Base-by-base conservation (phyloP, 192 early-diverging fungal genomes). In the Entrophospora sp. region DNA sequence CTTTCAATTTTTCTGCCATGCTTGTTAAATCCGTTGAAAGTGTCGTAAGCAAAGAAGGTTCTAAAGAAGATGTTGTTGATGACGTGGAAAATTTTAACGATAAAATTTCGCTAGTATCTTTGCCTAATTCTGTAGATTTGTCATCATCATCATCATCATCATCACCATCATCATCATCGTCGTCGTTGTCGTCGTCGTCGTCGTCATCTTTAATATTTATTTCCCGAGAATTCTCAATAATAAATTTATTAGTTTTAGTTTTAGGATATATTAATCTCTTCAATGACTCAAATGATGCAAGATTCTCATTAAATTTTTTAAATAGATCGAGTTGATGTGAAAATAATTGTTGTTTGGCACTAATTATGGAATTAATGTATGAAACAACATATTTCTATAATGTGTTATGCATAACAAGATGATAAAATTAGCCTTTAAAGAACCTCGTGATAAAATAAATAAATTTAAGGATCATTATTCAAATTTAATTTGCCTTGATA, bases 351-450 rank as follows among this genome's bases (percentile, higher is more conserved):
- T 62, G 60, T 18, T 31, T 62, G n/a, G 60, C 60, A 31, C 20
- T 44, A 45, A 32, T 42, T 5, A 62, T 44, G 4, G 40, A 16
- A 7, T 38, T 45, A 28, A 62, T 20, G 20, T 20, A 16, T 30
- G 60, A 42, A 32, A 28, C 60, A 42, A 62, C 9, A 18, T 35
- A 62, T 62, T 44, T 62, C 60, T 62, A 62, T 31, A 45, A 12
- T n/a, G n/a, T n/a, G n/a, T n/a, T n/a, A n/a, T n/a, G n/a, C n/a
- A n/a, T n/a, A n/a, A n/a, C n/a, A n/a, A 31, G 43, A 61, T 3
- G 30, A 61, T 43, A 62, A n/a, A 25, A 32, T 45, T 44, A 61
- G n/a, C 9, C 16, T 27, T 43, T 30, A 30, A 57, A 35, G 8
- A 46, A 18, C 24, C 18, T 46, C 4, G 16, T 34, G 14, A 35